Evolutionary conservation across 2,329 filamentous ascomycete species (phyloP).

Genomic region (Penicillium sp.): DNA sequence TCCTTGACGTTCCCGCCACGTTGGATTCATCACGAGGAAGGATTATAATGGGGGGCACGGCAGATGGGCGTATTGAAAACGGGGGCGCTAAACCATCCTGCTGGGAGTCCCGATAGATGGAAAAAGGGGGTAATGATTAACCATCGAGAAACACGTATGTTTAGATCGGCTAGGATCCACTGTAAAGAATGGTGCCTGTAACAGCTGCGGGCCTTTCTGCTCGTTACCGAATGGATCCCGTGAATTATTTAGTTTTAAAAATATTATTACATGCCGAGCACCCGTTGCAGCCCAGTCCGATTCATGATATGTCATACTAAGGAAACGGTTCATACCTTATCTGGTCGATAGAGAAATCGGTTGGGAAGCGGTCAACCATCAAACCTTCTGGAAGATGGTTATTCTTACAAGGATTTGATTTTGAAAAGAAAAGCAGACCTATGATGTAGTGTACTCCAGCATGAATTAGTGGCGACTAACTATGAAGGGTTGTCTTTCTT

Average conservation of each 20-base stretch:
- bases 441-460: no score
- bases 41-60: slow-evolving; percentile 6
- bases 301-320: slow-evolving; percentile 14
- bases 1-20: slow-evolving; percentile 29
- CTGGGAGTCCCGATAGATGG: slow-evolving; percentile 14
- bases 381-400: background rate
- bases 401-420: background rate
- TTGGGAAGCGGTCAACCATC: slow-evolving; percentile 20
- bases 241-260: background rate
- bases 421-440: background rate
- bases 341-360: slow-evolving; percentile 13
- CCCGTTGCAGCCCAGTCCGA: slow-evolving; percentile 13
- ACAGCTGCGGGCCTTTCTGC: background rate
- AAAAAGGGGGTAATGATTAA: slow-evolving; percentile 19
- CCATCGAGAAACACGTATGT: slow-evolving; percentile 8
- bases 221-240: slow-evolving; percentile 6
- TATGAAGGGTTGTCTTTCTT: background rate
- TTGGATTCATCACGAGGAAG: slow-evolving; percentile 30
- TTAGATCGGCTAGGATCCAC: slow-evolving; percentile 10
- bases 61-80: slow-evolving; percentile 17
- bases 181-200: slow-evolving; percentile 13
- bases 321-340: background rate
- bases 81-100: slow-evolving; percentile 10
- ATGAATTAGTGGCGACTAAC: background rate
- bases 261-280: slow-evolving; percentile 11